Conservation (phyloP, 2,329 filamentous ascomycete species). For the Chrysosporium keratinophilum region DNA sequence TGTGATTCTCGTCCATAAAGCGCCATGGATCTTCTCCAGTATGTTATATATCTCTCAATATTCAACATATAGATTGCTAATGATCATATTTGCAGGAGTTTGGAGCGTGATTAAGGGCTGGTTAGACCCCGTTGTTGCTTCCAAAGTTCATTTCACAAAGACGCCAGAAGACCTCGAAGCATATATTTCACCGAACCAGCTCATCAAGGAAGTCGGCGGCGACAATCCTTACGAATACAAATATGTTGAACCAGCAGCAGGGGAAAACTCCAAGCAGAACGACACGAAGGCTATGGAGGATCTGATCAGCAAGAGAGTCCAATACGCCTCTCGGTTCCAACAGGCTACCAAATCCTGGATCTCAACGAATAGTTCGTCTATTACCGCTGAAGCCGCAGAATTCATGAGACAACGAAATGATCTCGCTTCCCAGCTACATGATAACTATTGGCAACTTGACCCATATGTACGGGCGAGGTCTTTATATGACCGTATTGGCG, state of each 20-base stretch:
- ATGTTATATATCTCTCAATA: slow-evolving; percentile 21
- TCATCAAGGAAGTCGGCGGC: slow-evolving; percentile 76
- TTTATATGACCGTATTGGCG: slow-evolving; percentile 71
- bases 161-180: slow-evolving; percentile 65
- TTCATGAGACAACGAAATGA: slow-evolving; percentile 49
- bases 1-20: slow-evolving; percentile 83
- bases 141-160: slow-evolving; percentile 89
- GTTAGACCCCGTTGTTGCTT: slow-evolving; percentile 91
- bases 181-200: slow-evolving; percentile 60
- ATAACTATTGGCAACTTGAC: slow-evolving; percentile 82
- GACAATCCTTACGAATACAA: slow-evolving; percentile 74
- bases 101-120: slow-evolving; percentile 94
- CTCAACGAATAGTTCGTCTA: slow-evolving; percentile 36
- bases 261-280: slow-evolving; percentile 69
- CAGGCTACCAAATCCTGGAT: slow-evolving; percentile 68
- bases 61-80: slow-evolving; percentile 7
- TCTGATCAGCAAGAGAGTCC: slow-evolving; percentile 53
- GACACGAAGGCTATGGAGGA: slow-evolving; percentile 53
- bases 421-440: slow-evolving; percentile 53
- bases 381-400: slow-evolving; percentile 36
- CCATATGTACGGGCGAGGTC: slow-evolving; percentile 73
- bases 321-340: slow-evolving; percentile 64
- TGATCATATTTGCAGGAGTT: slow-evolving; percentile 49
- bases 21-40: slow-evolving; percentile 95
- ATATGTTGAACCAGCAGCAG: slow-evolving; percentile 63